Evolutionary conservation across 164 flowering plant genomes (phyloP).

Genomic region (Vitis rotundifolia): DNA sequence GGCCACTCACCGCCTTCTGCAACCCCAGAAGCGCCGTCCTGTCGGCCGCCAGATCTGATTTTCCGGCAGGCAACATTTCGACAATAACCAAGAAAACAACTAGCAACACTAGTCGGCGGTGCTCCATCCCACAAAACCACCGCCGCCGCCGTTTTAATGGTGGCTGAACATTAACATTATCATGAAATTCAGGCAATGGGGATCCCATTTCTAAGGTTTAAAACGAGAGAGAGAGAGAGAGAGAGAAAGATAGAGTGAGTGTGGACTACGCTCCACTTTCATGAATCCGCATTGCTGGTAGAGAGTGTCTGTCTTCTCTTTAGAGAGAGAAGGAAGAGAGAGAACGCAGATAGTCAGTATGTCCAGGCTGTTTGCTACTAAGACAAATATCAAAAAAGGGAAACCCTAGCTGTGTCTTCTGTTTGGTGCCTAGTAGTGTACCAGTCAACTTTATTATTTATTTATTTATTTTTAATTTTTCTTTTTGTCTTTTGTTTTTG

Average conservation of each 20-base stretch:
- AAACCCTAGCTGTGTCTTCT: conserved; percentile 14
- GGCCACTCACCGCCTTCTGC: conserved; percentile 64
- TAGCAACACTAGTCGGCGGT: not conserved
- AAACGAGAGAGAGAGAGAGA: too few relatives aligned
- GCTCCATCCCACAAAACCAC: too few relatives aligned
- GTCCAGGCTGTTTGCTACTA: too few relatives aligned
- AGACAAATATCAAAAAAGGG: not conserved
- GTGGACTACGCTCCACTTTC: too few relatives aligned
- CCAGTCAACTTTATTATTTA: conserved; percentile 5
- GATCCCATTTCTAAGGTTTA: too few relatives aligned
- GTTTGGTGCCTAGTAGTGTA: not conserved
- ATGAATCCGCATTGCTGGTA: too few relatives aligned
- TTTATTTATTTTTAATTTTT: not conserved
- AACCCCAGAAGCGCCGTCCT: conserved; percentile 59
- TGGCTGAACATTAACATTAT: too few relatives aligned
- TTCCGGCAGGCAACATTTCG: conserved; percentile 20
- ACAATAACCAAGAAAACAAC: conserved; percentile 8
- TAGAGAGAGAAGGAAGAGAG: conserved; percentile 1
- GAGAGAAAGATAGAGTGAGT: too few relatives aligned
- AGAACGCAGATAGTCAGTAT: conserved; percentile 1
- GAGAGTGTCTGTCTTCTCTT: too few relatives aligned
- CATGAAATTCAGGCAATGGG: too few relatives aligned
- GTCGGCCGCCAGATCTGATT: conserved; percentile 56
- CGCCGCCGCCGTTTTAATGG: too few relatives aligned
- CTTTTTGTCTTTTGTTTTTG: conserved; percentile 2